Evolutionary conservation across 805 yeast species (phyloP), one percentile per base, ranked within the genome.

Genomic region (Teunomyces atbi): DNA sequence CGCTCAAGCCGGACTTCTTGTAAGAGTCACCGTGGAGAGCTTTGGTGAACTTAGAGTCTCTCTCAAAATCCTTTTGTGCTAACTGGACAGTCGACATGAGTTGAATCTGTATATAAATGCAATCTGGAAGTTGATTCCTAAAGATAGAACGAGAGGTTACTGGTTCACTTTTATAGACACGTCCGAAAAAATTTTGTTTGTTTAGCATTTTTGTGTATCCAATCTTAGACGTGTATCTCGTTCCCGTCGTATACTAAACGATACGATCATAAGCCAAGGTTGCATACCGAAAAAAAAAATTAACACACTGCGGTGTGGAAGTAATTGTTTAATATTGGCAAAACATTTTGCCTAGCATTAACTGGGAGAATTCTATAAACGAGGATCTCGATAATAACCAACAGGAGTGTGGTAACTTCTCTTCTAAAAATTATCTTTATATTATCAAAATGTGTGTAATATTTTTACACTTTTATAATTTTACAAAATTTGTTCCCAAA

Each of bases 11-110:
- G 32, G 82, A 72, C 57, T 77, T 78, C 47, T 79, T 64, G 57
- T 79, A 84, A 36, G 81, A 79, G 42, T 84, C 80, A 55, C 97
- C 97, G 66, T 92, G 97, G 65, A 92, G 70, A 30, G 92, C 88
- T 57, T 82, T 76, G 56, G 97, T 86, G 68, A 92, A 92, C 44
- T 83, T 77, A 55, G 79, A 73, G 67, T 86, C 94, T 55, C 73
- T 70, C 43, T 70, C 71, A 64, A 69, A 80, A 52, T 83, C 71
- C 68, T 82, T 84, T 42, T 70, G 63, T 36, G 74, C 72, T 18
- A 16, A 42, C 11, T 41, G 28, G 21, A 39, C 15, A 6, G 32
- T n/a, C 13, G 29, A 20, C 20, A 36, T 28, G 40, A 44, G 42
- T 43, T 47, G 50, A 43, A 47, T 47, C 47, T 33, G 33, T 33